A percentile compares a stretch with the other conserved stretches of the same genome.
Conservation (phyloP, 75 land plant genomes). For the Picea sitchensis region DNA sequence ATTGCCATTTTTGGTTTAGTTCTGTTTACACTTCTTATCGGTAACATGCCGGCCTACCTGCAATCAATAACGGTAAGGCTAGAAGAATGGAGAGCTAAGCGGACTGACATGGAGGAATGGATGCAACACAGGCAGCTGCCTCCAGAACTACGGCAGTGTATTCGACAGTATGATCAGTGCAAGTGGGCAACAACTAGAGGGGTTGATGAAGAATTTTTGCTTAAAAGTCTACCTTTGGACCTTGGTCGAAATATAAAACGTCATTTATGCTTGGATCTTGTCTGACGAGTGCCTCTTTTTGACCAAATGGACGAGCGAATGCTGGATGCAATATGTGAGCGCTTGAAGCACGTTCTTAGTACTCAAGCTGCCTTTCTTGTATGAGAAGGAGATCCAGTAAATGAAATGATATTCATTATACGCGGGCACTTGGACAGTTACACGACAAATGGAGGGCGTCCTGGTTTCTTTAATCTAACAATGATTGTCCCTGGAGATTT, state of each 20-base stretch:
- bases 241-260: slow-evolving; percentile 86
- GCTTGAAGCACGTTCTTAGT: slow-evolving; percentile 67
- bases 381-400: slow-evolving; percentile 86
- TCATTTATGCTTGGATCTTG: slow-evolving; percentile 82
- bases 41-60: slow-evolving; percentile 69
- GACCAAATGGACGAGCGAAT: slow-evolving; percentile 82
- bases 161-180: slow-evolving; percentile 69
- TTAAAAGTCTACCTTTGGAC: slow-evolving; percentile 66
- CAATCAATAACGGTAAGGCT: no score
- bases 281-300: slow-evolving; percentile 78
- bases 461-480: slow-evolving; percentile 69
- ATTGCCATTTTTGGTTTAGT: slow-evolving; percentile 62
- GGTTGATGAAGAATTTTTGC: slow-evolving; percentile 73
- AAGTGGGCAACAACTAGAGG: slow-evolving; percentile 79
- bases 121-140: slow-evolving; percentile 94
- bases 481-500: slow-evolving; percentile 82
- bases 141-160: slow-evolving; percentile 43
- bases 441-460: slow-evolving; percentile 73
- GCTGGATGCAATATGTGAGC: slow-evolving; percentile 90
- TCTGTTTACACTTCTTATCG: slow-evolving; percentile 72
- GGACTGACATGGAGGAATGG: slow-evolving; percentile 58
- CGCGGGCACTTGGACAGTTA: slow-evolving; percentile 79
- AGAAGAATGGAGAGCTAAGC: no score
- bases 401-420: slow-evolving; percentile 85
- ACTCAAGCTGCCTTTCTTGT: slow-evolving; percentile 49